These are phyloP conservation scores for Monosporozyma yasuniensis DNA, from an alignment of 805 yeast species.

Conservation along the genomic window DNA sequence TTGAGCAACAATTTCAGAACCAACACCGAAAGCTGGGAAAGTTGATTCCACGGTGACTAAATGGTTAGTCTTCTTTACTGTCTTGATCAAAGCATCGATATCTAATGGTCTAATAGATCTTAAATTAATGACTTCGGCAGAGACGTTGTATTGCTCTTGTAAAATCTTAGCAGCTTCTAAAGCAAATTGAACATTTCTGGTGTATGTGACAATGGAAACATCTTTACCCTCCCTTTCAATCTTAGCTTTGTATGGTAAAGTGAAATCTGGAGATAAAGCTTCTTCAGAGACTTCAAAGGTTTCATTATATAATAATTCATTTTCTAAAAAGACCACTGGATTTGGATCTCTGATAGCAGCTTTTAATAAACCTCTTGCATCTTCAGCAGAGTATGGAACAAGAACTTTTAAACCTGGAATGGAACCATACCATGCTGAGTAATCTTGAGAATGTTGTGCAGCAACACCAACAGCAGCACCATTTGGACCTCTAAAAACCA, in stretches of 20 bases:
- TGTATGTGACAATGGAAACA: conserved; percentile 79
- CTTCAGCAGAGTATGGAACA: conserved; percentile 93
- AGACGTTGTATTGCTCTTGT: conserved; percentile 75
- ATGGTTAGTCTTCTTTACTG: conserved; percentile 95
- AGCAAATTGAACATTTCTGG: conserved; percentile 82
- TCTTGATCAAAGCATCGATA: conserved; percentile 69
- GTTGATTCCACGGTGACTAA: conserved; percentile 94
- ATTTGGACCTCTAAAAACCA: conserved; percentile 98
- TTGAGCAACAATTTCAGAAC: conserved; percentile 96
- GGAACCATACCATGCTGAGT: conserved; percentile 94
- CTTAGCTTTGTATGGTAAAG: conserved; percentile 89
- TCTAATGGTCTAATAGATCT: conserved; percentile 97
- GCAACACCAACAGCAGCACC: conserved; percentile 99
- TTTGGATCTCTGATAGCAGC: conserved; percentile 98
- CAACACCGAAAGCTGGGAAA: conserved; percentile 97
- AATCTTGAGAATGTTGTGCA: conserved; percentile 99
- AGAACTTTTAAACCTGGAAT: conserved; percentile 97
- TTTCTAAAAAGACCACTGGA: conserved; percentile 92
- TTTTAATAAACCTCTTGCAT: conserved; percentile 89
- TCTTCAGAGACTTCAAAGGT: conserved; percentile 84
- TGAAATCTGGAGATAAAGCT: conserved; percentile 78
- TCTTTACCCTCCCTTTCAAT: conserved; percentile 90
- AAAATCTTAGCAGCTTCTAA: conserved; percentile 84
- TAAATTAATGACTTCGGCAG: conserved; percentile 89
- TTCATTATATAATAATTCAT: conserved; percentile 92